phyloP scores from a whole-genome alignment of 1,284 basidiomycete genomes.

The Puccinia triticina region DNA sequence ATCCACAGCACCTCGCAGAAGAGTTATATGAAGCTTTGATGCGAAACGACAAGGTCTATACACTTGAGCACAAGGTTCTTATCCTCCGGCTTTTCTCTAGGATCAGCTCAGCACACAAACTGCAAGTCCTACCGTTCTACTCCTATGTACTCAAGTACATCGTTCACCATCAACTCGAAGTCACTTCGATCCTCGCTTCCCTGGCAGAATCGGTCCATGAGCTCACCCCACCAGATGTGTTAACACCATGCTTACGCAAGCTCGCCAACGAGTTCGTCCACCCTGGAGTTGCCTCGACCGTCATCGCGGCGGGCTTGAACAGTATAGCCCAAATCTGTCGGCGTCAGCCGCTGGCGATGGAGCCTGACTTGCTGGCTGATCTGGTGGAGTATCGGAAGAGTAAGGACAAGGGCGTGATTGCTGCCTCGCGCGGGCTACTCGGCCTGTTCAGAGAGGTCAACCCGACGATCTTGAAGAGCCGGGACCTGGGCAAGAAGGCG shows the following conservation, averaged over 20 bases:
- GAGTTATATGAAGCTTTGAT: conserved; percentile 86
- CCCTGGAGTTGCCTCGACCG: conserved; percentile 86
- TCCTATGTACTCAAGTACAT: conserved; percentile 92
- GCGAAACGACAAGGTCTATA: conserved; percentile 86
- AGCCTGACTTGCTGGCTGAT: conserved; percentile 85
- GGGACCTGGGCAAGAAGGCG: conserved; percentile 69
- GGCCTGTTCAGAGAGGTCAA: conserved; percentile 96
- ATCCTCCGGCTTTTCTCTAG: conserved; percentile 97
- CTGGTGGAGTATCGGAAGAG: conserved; percentile 93
- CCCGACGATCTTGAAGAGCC: conserved; percentile 83
- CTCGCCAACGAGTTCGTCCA: conserved; percentile 95
- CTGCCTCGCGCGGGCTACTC: conserved; percentile 82
- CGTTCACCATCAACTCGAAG: conserved; percentile 85
- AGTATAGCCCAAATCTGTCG: conserved; percentile 89
- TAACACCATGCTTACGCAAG: conserved; percentile 87
- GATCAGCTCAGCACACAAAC: conserved; percentile 89
- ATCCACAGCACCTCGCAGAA: conserved; percentile 94
- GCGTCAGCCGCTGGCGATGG: conserved; percentile 93
- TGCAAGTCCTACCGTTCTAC: conserved; percentile 94
- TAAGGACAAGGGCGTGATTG: conserved; percentile 87
- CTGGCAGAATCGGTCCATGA: conserved; percentile 96
- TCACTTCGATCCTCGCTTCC: conserved; percentile 90
- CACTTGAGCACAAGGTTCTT: conserved; percentile 94
- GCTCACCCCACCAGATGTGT: conserved; percentile 87
- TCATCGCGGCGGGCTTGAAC: conserved; percentile 94